These are phyloP conservation scores for Apiotrichum montevideense DNA, from an alignment of 1,284 basidiomycete species.

Conservation along the genomic window DNA sequence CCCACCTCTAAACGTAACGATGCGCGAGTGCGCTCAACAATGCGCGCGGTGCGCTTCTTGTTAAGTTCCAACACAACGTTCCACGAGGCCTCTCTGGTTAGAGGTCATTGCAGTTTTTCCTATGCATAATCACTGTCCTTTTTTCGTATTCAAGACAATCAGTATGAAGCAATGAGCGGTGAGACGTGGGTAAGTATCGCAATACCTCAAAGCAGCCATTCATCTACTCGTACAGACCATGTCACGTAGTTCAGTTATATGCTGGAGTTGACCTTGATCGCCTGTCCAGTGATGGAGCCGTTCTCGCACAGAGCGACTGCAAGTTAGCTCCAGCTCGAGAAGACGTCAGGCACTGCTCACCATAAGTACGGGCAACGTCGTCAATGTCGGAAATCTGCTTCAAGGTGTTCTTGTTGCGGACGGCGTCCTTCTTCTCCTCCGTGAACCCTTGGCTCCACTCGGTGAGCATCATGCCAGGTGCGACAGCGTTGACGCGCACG, in stretches of 20 bases:
- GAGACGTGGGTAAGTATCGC: no score
- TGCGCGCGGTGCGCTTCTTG: no score
- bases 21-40: no score
- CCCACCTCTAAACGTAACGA: no score
- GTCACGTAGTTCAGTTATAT: background rate
- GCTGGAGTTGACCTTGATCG: slow-evolving; percentile 7
- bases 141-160: no score
- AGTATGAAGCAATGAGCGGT: no score
- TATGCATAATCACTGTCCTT: no score
- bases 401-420: slow-evolving; percentile 9
- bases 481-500: slow-evolving; percentile 22
- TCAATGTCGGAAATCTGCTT: slow-evolving; percentile 12
- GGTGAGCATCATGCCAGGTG: slow-evolving; percentile 22
- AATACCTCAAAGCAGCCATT: no score
- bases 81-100: no score
- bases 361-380: slow-evolving; percentile 12
- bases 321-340: background rate
- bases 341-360: background rate
- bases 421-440: slow-evolving; percentile 12
- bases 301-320: slow-evolving; percentile 9
- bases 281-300: slow-evolving; percentile 6
- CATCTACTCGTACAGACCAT: no score
- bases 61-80: no score
- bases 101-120: no score
- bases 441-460: slow-evolving; percentile 23